Evolutionary conservation across 2,329 filamentous ascomycete genomes (phyloP).

Genomic region (Penicillium sclerotiorum): DNA sequence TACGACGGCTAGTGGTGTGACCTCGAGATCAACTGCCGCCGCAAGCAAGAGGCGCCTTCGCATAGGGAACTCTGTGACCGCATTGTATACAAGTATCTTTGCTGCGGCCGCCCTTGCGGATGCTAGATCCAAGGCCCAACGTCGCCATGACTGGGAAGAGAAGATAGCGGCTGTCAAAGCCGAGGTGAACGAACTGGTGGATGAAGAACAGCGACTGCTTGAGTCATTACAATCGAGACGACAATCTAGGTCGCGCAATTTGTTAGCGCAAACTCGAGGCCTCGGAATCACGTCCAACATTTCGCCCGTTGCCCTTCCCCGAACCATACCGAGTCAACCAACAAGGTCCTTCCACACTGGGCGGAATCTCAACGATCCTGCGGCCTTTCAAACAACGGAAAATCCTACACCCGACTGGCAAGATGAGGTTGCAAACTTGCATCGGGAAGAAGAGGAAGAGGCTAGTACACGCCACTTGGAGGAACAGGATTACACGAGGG

Average conservation of each 20-base stretch:
- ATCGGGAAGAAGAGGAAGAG: conserved; percentile 1
- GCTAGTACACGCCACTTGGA: conserved; percentile 1
- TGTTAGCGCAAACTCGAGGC: conserved; percentile 26
- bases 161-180: conserved; percentile 47
- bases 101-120: conserved; percentile 46
- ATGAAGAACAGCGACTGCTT: conserved; percentile 42
- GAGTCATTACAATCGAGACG: conserved; percentile 33
- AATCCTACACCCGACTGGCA: conserved; percentile 3
- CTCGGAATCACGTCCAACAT: conserved; percentile 27
- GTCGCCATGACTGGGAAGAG: conserved; percentile 44
- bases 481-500: conserved; percentile 14
- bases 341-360: conserved; percentile 24
- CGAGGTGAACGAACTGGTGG: conserved; percentile 42
- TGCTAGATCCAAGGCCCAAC: conserved; percentile 42
- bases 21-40: conserved; percentile 38
- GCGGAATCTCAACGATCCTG: conserved; percentile 7
- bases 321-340: conserved; percentile 12
- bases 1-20: conserved; percentile 37
- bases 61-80: conserved; percentile 46
- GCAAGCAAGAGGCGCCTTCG: conserved; percentile 42
- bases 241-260: conserved; percentile 19
- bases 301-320: conserved; percentile 11
- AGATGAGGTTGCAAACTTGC: background rate
- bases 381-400: conserved; percentile 13
- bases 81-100: conserved; percentile 49